Evolutionary conservation across 106 monocot genomes (phyloP).

Genomic region (Allium fistulosum): DNA sequence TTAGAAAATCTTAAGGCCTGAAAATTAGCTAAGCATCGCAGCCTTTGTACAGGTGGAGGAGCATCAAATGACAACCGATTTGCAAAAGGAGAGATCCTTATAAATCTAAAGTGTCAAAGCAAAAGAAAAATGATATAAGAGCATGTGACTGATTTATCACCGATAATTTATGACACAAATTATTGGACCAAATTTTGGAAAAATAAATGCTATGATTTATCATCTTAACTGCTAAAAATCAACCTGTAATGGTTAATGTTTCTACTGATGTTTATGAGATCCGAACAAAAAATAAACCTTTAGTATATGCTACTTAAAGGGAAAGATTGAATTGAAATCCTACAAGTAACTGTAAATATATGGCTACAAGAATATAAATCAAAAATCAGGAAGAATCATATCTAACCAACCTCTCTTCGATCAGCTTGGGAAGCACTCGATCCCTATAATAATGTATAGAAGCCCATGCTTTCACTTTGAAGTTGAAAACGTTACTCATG

Average conservation of each 20-base stretch:
- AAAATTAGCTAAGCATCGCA: conserved; percentile 96
- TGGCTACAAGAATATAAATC: neutral
- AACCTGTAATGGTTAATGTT: too few relatives aligned
- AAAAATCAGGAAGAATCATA: neutral
- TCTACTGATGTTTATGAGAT: too few relatives aligned
- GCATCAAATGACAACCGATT: conserved; percentile 89
- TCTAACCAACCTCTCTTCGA: conserved; percentile 81
- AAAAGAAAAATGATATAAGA: too few relatives aligned
- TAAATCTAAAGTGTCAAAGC: conserved; percentile 41
- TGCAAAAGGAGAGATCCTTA: conserved; percentile 99
- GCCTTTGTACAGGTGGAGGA: conserved; percentile 64
- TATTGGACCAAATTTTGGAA: too few relatives aligned
- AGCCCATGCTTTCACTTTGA: conserved; percentile 93
- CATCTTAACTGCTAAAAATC: too few relatives aligned
- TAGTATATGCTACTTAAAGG: too few relatives aligned
- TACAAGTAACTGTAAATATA: neutral
- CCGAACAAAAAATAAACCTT: too few relatives aligned
- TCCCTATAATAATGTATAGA: conserved; percentile 75
- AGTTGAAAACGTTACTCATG: conserved; percentile 94
- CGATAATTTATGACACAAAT: too few relatives aligned
- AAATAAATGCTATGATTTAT: too few relatives aligned
- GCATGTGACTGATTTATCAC: too few relatives aligned
- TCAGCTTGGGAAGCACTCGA: conserved; percentile 70
- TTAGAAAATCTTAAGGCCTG: conserved; percentile 83
- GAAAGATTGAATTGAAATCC: too few relatives aligned